Evolutionary conservation across 352 stramenopile genomes (phyloP).

Genomic region (Phytopythium chamaehyphon): DNA sequence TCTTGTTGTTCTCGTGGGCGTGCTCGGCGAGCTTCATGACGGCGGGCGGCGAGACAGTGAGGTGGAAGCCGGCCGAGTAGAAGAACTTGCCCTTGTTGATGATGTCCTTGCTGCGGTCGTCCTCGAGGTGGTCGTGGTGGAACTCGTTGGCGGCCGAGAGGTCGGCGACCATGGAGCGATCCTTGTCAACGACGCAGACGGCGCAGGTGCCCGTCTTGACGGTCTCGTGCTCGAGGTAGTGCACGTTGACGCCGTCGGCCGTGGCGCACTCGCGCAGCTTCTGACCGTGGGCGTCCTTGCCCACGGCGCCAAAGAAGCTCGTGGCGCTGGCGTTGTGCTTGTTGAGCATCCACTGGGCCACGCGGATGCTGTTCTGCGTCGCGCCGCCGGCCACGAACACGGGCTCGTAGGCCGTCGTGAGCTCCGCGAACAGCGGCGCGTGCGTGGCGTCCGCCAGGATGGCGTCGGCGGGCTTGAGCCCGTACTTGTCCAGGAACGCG

Average conservation of each 20-base stretch:
- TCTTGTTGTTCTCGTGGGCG: constrained; percentile 90
- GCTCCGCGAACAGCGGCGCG: constrained; percentile 95
- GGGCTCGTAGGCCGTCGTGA: constrained; percentile 87
- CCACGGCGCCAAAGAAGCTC: constrained; percentile 97
- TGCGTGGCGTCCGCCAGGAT: constrained; percentile 99
- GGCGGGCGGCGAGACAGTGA: constrained; percentile 95
- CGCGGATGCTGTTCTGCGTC: constrained; percentile 98
- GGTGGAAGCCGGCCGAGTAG: constrained; percentile 98
- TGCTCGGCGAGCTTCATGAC: constrained; percentile 94
- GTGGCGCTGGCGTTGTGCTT: constrained; percentile 77
- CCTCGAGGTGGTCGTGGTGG: constrained; percentile 86
- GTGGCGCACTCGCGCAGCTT: constrained; percentile 92
- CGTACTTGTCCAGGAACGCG: constrained; percentile 96
- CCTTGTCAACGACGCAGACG: constrained; percentile 94
- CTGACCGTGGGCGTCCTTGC: constrained; percentile 92
- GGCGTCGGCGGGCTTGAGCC: constrained; percentile 93
- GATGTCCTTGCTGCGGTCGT: constrained; percentile 91
- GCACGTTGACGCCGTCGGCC: constrained; percentile 93
- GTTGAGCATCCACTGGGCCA: constrained; percentile 99
- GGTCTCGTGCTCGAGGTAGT: constrained; percentile 95
- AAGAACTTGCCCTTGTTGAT: constrained; percentile 93
- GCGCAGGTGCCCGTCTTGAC: constrained; percentile 97
- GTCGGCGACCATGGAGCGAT: constrained; percentile 97
- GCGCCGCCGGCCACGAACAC: constrained; percentile 97
- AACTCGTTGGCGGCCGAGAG: constrained; percentile 99